Evolutionary conservation across 2,329 filamentous ascomycete species (phyloP).

Genomic region (Neopestalotiopsis sp.): DNA sequence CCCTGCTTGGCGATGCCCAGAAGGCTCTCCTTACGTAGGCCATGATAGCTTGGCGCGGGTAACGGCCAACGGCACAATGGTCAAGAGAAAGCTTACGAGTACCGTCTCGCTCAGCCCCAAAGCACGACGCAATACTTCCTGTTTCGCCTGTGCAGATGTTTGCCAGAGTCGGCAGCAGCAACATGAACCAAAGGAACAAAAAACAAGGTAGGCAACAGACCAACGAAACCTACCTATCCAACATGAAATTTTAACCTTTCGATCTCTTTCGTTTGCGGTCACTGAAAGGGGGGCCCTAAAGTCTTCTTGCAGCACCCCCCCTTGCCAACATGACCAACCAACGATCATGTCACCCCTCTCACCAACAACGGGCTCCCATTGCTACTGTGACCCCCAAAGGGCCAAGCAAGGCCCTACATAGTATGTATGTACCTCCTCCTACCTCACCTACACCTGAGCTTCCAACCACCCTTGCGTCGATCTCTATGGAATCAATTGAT

Average conservation of each 20-base stretch:
- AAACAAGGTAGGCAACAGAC: too few relatives aligned
- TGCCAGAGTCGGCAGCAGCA: neutral
- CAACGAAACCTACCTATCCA: neutral
- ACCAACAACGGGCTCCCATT: neutral
- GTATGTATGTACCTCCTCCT: neutral
- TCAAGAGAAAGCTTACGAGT: neutral
- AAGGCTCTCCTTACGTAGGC: neutral
- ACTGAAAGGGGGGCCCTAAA: neutral
- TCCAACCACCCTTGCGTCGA: neutral
- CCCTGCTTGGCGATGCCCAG: neutral
- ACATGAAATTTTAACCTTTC: neutral
- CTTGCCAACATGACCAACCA: neutral
- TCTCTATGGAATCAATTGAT: slow-evolving; percentile 1
- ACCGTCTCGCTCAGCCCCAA: neutral
- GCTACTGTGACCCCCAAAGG: neutral
- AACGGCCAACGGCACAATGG: neutral
- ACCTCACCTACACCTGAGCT: neutral
- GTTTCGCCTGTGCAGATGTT: neutral
- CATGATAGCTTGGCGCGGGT: neutral
- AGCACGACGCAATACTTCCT: neutral
- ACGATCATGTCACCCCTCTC: neutral
- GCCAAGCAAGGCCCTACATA: neutral
- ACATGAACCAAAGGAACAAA: neutral
- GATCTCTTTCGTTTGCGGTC: neutral
- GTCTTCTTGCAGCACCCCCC: neutral